Evolutionary conservation across 2,329 filamentous ascomycete genomes (phyloP), one percentile per base, ranked within the genome.

Genomic region (Tolypocladium tropicale): DNA sequence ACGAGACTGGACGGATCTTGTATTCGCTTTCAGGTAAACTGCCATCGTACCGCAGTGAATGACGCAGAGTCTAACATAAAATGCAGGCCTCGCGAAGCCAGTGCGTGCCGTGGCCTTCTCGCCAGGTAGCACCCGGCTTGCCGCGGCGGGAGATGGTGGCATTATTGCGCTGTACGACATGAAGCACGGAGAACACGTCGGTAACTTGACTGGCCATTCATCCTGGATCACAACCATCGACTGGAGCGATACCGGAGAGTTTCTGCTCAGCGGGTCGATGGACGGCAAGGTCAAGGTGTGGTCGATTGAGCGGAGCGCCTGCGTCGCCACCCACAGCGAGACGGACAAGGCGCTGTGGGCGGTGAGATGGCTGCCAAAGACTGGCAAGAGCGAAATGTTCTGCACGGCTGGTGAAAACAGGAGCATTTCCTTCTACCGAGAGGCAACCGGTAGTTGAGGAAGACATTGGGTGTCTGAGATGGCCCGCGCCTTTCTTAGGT

Each of bases 261-360:
- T 89, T 70, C 76, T 99, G 14, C 78, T 97, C 3, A 95, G 88
- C 66, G 90, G 90, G 52, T 85, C 88, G 1, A 90, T 95, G 70
- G 92, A 97, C 67, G 93, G 94, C 39, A 96, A 95, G 71, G 90
- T 89, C 58, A 96, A 96, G 72, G 89, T 97, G 33, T 99, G 94
- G 94, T 93, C 90, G 33, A 82, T 96, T 57, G 91, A 96, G 64
- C 82, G 85, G 36, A 82, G 84, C 56, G 79, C 80, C 5, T 97
- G 94, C 68, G 94, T 99, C 49, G 91, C 93, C 14, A 99, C 94
- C 11, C 90, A 96, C 68, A 92, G 87, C 57, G 92, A 97, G 74
- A 91, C 89, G 6, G 92, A 93, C 60, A 88, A 89, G 72, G 82
- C 85, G 0, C 68, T 97, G 3, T 96, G 92, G 88, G 83, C 84